These are phyloP conservation scores for Aspergillus jensenii DNA, from an alignment of 2,329 filamentous ascomycete genomes.

Conservation along the genomic window DNA sequence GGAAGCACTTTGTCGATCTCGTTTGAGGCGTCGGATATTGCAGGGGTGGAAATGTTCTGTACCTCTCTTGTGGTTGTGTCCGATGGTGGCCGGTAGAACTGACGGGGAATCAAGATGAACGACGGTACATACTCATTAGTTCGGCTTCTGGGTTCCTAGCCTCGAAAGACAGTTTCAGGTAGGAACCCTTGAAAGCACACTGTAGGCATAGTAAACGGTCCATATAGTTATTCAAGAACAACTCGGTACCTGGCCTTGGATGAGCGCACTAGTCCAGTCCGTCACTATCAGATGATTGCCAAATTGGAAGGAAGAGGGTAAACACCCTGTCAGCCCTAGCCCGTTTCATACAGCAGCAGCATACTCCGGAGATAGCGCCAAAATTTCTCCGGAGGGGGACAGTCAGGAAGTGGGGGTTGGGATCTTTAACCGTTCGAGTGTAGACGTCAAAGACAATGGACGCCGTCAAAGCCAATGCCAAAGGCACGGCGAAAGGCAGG, in stretches of 20 bases:
- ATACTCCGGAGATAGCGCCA: background rate
- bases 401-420: background rate
- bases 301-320: background rate
- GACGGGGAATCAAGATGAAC: background rate
- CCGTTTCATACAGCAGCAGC: background rate
- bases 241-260: background rate
- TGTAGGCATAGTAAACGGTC: background rate
- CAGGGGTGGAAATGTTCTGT: background rate
- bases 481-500: slow-evolving; percentile 14
- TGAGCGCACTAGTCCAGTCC: background rate
- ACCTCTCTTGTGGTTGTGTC: background rate
- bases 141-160: background rate
- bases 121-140: background rate
- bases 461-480: slow-evolving; percentile 6
- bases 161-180: background rate
- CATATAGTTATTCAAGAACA: slow-evolving; percentile 2
- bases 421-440: background rate
- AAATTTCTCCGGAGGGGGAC: background rate
- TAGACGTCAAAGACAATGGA: background rate
- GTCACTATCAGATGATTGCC: background rate
- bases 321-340: background rate
- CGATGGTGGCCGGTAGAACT: background rate
- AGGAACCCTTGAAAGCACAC: background rate
- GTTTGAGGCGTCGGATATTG: background rate
- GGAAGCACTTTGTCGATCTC: slow-evolving; percentile 2